Evolutionary conservation across 2,329 filamentous ascomycete genomes (phyloP).

Genomic region (Magnaporthiopsis rhizophila): DNA sequence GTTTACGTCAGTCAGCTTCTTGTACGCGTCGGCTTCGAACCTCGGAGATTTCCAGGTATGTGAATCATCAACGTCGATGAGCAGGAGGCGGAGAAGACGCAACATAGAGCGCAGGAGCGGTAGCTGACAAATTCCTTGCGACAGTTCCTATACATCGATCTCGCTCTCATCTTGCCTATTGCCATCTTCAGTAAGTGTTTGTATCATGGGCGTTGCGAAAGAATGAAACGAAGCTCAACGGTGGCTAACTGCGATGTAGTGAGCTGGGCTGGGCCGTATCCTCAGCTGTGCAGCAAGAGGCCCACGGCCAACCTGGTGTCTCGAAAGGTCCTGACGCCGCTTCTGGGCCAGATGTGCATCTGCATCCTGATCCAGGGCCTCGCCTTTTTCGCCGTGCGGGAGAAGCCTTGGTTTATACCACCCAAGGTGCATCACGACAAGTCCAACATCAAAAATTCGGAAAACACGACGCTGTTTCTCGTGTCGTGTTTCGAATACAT

Average conservation of each 20-base stretch:
- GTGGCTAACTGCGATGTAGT: constrained; percentile 35
- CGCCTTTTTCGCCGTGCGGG: constrained; percentile 65
- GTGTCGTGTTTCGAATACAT: constrained; percentile 94
- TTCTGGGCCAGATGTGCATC: constrained; percentile 81
- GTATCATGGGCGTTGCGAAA: background rate
- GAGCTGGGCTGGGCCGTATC: constrained; percentile 89
- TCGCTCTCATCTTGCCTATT: constrained; percentile 86
- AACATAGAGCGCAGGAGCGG: background rate
- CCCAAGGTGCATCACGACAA: constrained; percentile 70
- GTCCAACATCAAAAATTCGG: constrained; percentile 81
- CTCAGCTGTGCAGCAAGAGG: constrained; percentile 68
- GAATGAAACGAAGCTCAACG: constrained; percentile 6
- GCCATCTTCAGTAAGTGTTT: constrained; percentile 75
- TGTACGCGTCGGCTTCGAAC: constrained; percentile 90
- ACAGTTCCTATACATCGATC: constrained; percentile 86
- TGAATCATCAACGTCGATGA: background rate
- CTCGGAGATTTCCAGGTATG: constrained; percentile 84
- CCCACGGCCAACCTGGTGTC: constrained; percentile 90
- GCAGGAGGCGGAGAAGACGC: background rate
- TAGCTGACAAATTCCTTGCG: background rate
- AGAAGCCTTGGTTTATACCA: constrained; percentile 80
- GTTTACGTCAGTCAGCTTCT: constrained; percentile 92
- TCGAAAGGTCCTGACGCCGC: constrained; percentile 79
- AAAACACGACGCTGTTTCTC: constrained; percentile 87
- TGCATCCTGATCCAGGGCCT: constrained; percentile 70